Conservation (phyloP, 202 grass and related monocot genomes). For the Cymbopogon flexuosus region DNA sequence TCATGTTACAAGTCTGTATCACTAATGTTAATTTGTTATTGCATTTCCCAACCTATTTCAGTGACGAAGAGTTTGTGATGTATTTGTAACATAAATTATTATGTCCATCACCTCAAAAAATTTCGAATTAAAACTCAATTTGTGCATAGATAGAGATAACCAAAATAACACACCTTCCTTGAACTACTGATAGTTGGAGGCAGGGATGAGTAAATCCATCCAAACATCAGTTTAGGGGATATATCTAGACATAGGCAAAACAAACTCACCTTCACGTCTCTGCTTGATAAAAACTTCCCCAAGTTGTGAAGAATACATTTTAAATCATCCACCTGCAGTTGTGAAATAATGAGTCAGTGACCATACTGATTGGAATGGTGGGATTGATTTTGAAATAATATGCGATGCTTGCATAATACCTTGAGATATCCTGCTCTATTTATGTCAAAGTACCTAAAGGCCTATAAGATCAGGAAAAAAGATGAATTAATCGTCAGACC, state of each 20-base stretch:
- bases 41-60: neutral
- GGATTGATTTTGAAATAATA: slow-evolving; percentile 20
- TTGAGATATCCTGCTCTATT: slow-evolving; percentile 76
- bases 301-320: slow-evolving; percentile 95
- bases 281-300: slow-evolving; percentile 82
- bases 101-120: neutral
- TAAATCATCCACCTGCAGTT: slow-evolving; percentile 84
- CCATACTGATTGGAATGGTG: neutral
- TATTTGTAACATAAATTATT: neutral
- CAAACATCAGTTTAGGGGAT: neutral
- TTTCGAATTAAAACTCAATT: neutral
- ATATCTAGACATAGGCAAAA: neutral
- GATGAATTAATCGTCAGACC: neutral
- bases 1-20: neutral
- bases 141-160: neutral
- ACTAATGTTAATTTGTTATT: neutral
- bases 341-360: slow-evolving; percentile 22
- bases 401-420: slow-evolving; percentile 38
- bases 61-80: neutral
- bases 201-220: neutral
- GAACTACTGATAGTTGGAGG: neutral
- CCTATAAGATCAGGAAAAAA: slow-evolving; percentile 45
- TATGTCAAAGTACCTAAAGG: slow-evolving; percentile 93
- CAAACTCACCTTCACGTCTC: slow-evolving; percentile 81
- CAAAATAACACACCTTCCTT: neutral